Base-by-base conservation (phyloP, 78 protist genomes). In the Tieghemostelium lacteum region DNA sequence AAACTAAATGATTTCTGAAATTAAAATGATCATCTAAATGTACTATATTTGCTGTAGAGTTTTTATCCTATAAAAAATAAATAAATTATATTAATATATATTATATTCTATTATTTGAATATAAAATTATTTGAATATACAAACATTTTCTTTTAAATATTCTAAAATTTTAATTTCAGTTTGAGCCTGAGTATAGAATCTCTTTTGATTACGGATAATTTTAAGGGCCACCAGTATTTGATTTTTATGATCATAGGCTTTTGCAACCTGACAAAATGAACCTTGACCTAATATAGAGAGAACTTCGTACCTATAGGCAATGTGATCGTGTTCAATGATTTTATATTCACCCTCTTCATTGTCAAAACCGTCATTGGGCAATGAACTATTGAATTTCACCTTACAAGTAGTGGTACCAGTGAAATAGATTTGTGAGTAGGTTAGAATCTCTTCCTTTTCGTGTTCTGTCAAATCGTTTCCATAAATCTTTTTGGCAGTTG, bases 111-210 rank as follows among this genome's bases (percentile, higher is more conserved):
- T 36, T 64, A 5, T 63, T 63, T 63, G 22, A 29, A 65, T 64
- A 16, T 36, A 16, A 22, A 1, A 37, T 16, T 19, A 37, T 3
- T 36, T 34, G 95, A 96, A 20, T 60, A 42, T 57, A 97, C 62
- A 70, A 98, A 98, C 88, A 63, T 93, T 63, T 12, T 71, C 37
- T 24, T 76, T 77, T 57, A 95, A 37, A 36, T 65, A 93, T 36
- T 97, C 93, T 17, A 99, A 95, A 8, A 99, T 64, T 73, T 86
- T 64, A 8, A 97, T 98, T 60, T 99, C 99, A 3, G 97, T 75
- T 50, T 95, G 63, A 10, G 99, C 99, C 85, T 99, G 99, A 36
- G 88, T 78, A 75, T 96, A 94, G 75, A 97, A 98, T 29, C 97
- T 69, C 76, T 75, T 91, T 93, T 97, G 97, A 95, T 91, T 93